phyloP scores from a whole-genome alignment of 495 filamentous ascomycete species.

The Mytilinidion resinicola region DNA sequence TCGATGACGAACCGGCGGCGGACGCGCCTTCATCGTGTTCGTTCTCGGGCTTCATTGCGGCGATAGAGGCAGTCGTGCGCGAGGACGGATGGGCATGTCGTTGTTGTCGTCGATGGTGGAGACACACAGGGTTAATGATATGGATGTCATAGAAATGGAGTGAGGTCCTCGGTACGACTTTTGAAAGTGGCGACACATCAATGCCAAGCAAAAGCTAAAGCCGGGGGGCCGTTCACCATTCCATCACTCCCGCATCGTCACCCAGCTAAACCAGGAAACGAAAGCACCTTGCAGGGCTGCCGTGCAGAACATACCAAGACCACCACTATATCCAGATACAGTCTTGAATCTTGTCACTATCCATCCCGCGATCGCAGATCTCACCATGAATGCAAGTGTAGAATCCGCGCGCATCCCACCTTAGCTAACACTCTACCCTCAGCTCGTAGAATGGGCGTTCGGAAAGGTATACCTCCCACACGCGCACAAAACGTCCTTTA shows the following conservation, averaged over 20 bases:
- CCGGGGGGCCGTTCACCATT: no score
- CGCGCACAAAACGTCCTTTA: no score
- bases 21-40: slow-evolving; percentile 43
- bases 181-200: slow-evolving; percentile 1
- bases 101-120: not conserved
- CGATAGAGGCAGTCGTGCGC: slow-evolving; percentile 1
- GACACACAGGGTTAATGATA: not conserved
- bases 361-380: no score
- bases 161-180: not conserved
- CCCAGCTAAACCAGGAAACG: no score
- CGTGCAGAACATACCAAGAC: no score
- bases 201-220: slow-evolving; percentile 1
- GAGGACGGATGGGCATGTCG: slow-evolving; percentile 14
- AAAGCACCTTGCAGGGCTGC: no score
- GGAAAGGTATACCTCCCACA: slow-evolving; percentile 37
- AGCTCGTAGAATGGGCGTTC: slow-evolving; percentile 98
- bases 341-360: no score
- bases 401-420: not conserved
- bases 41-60: slow-evolving; percentile 70
- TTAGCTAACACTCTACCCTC: slow-evolving; percentile 8
- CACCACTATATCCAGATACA: no score
- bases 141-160: not conserved
- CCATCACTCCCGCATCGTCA: no score
- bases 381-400: slow-evolving; percentile 54
- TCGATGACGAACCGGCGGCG: slow-evolving; percentile 32